phyloP scores from a whole-genome alignment of 2,329 filamentous ascomycete species.

The Fusarium gaditjirri region DNA sequence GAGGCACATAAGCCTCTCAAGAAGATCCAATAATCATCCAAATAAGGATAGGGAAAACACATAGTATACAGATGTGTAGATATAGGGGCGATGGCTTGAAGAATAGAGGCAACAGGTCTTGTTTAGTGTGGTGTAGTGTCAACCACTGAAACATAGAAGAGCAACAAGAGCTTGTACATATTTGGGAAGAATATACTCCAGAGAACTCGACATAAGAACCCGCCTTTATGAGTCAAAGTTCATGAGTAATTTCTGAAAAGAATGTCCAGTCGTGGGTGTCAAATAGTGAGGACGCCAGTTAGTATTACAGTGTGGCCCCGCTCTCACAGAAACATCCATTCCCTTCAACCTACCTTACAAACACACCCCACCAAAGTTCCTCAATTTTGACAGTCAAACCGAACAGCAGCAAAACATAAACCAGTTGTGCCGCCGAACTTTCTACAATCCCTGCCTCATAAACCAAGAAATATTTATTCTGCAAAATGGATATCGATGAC shows the following conservation, averaged over 20 bases:
- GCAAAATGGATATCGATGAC: conserved; percentile 79
- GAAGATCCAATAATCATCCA: conserved; percentile 43
- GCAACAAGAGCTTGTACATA: neutral
- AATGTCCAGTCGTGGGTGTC: neutral
- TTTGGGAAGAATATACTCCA: neutral
- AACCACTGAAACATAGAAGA: neutral
- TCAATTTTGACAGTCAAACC: conserved; percentile 2
- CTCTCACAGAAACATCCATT: conserved; percentile 27
- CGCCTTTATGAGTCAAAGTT: neutral
- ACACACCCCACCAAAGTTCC: conserved; percentile 22
- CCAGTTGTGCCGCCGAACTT: neutral
- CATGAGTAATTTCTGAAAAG: neutral
- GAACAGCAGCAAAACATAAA: neutral
- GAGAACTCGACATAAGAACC: neutral
- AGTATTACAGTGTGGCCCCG: conserved; percentile 7
- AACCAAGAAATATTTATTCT: too few species aligned
- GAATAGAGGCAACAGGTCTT: neutral
- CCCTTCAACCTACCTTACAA: conserved; percentile 8
- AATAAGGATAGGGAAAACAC: neutral
- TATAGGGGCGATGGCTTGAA: neutral
- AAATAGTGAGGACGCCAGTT: neutral
- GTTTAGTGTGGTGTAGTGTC: neutral
- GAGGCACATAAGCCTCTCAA: conserved; percentile 48
- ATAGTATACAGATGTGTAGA: neutral
- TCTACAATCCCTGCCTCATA: neutral